Percentiles rank a stretch among this genome's conserved stretches.
These are phyloP conservation scores for Rossbeevera mucosa DNA, from an alignment of 768 basidiomycete species.

Conservation along the genomic window DNA sequence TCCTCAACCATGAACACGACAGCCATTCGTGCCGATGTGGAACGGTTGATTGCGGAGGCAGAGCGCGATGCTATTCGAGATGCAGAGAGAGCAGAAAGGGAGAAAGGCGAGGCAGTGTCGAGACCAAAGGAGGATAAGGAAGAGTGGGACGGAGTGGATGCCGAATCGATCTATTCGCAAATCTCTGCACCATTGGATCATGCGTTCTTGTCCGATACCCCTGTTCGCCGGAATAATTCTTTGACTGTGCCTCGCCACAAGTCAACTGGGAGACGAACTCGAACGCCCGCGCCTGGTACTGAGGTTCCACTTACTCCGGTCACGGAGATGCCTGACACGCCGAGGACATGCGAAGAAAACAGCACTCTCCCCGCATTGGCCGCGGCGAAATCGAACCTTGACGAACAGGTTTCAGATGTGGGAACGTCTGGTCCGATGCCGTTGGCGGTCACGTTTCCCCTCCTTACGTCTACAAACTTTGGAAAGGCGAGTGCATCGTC, in stretches of 20 bases:
- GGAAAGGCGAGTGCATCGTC: conserved; percentile 20
- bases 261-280: conserved; percentile 9
- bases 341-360: neutral
- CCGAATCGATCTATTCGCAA: conserved; percentile 24
- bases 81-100: conserved; percentile 1
- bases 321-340: conserved; percentile 13
- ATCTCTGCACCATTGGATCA: conserved; percentile 20
- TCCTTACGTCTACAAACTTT: conserved; percentile 27
- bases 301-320: conserved; percentile 16
- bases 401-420: conserved; percentile 9
- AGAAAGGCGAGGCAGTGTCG: neutral
- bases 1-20: conserved; percentile 10
- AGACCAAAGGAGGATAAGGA: neutral
- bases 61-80: conserved; percentile 15
- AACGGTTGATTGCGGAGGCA: conserved; percentile 13
- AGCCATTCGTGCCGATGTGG: neutral
- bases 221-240: conserved; percentile 1
- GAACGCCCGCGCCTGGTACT: neutral
- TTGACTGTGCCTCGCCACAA: conserved; percentile 3
- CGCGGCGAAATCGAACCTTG: conserved; percentile 7
- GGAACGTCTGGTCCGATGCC: conserved; percentile 7
- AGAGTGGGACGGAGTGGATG: neutral
- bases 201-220: neutral
- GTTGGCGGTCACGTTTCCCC: conserved; percentile 8
- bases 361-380: conserved; percentile 1